These are phyloP conservation scores for Agrocybe praecox DNA, from an alignment of 768 basidiomycete genomes.

Conservation along the genomic window DNA sequence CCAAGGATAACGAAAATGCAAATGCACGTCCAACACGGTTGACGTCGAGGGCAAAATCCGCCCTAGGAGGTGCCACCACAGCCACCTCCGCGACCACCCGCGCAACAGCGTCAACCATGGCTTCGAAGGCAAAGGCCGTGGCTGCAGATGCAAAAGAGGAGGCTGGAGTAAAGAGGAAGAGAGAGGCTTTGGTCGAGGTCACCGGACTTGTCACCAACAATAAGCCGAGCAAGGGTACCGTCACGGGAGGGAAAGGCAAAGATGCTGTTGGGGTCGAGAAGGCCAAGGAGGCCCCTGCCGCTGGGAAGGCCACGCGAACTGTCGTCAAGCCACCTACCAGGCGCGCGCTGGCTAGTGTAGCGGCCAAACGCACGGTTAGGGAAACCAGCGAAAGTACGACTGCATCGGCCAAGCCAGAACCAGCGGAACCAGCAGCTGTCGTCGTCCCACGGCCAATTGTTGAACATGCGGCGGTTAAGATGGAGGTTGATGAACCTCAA, in stretches of 20 bases:
- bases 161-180: slow-evolving; percentile 67
- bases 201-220: slow-evolving; percentile 42
- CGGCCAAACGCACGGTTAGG: slow-evolving; percentile 11
- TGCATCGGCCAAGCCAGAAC: slow-evolving; percentile 2
- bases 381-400: slow-evolving; percentile 20
- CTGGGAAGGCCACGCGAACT: slow-evolving; percentile 14
- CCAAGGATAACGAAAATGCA: slow-evolving; percentile 71
- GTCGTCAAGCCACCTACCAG: slow-evolving; percentile 17
- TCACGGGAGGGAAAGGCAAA: slow-evolving; percentile 44
- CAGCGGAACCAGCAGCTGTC: slow-evolving; percentile 8
- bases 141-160: slow-evolving; percentile 34
- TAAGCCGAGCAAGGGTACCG: slow-evolving; percentile 15
- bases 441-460: slow-evolving; percentile 7
- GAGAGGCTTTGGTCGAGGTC: slow-evolving; percentile 76
- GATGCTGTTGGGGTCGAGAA: slow-evolving; percentile 20
- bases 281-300: slow-evolving; percentile 21
- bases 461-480: slow-evolving; percentile 18
- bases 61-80: slow-evolving; percentile 30
- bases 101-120: slow-evolving; percentile 38
- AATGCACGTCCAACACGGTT: slow-evolving; percentile 57
- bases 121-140: slow-evolving; percentile 39
- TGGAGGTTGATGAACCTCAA: slow-evolving; percentile 18
- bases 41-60: slow-evolving; percentile 58
- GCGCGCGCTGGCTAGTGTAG: slow-evolving; percentile 11
- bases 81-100: slow-evolving; percentile 38